Conservation (phyloP, 306 rosid genomes). For the Acacia melanoxylon region DNA sequence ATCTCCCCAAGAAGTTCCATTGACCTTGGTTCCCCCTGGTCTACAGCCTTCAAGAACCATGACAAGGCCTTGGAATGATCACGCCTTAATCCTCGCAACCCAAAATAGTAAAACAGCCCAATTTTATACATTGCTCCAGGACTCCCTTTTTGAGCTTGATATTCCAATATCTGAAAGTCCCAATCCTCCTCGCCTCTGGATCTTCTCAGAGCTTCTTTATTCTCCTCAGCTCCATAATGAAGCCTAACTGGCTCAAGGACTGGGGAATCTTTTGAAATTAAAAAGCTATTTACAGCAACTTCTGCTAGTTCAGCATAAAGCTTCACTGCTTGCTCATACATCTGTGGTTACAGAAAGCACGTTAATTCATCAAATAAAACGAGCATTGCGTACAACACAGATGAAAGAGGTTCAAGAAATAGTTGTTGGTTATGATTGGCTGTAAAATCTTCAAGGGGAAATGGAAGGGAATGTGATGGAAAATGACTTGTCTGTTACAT, state of each 20-base stretch:
- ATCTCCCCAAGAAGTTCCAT: constrained; percentile 98
- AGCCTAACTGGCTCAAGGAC: constrained; percentile 89
- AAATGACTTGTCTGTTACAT: not conserved
- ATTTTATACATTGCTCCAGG: constrained; percentile 92
- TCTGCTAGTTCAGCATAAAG: constrained; percentile 88
- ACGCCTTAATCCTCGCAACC: constrained; percentile 88
- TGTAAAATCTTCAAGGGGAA: not conserved
- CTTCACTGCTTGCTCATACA: constrained; percentile 81
- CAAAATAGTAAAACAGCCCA: constrained; percentile 96
- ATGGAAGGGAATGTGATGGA: not conserved
- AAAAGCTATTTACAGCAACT: constrained; percentile 85
- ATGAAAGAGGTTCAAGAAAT: not conserved
- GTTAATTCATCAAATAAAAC: not conserved
- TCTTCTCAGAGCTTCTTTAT: constrained; percentile 86
- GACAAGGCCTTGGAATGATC: constrained; percentile 82
- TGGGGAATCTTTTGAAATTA: constrained; percentile 84
- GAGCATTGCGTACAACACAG: not conserved
- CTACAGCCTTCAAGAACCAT: constrained; percentile 93
- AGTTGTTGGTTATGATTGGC: not conserved
- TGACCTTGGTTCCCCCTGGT: constrained; percentile 89
- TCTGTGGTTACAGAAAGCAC: constrained; percentile 41
- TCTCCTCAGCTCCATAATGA: constrained; percentile 91
- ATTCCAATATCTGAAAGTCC: constrained; percentile 90
- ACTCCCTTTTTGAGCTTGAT: constrained; percentile 95
- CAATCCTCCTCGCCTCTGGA: constrained; percentile 94